These are phyloP conservation scores for Pezicula radicicola DNA, from an alignment of 2,329 filamentous ascomycete species.

Conservation along the genomic window DNA sequence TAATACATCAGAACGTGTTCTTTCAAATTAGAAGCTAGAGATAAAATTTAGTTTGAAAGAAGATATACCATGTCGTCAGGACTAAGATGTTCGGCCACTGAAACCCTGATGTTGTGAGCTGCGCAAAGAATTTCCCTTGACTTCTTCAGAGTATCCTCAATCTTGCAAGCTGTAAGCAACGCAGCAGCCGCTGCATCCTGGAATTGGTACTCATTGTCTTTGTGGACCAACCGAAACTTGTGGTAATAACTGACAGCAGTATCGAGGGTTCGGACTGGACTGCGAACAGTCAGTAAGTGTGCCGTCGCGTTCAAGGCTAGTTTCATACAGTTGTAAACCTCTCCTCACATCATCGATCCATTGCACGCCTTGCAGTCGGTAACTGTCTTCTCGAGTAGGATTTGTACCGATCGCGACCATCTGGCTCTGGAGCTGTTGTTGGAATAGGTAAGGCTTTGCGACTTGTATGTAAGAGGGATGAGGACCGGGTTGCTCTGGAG, in stretches of 20 bases:
- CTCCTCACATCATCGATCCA: constrained; percentile 85
- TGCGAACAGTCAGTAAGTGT: constrained; percentile 30
- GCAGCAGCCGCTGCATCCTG: constrained; percentile 84
- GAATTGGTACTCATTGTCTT: constrained; percentile 82
- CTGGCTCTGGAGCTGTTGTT: constrained; percentile 74
- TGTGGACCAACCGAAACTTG: constrained; percentile 83
- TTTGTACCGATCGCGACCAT: constrained; percentile 68
- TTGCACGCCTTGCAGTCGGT: constrained; percentile 80
- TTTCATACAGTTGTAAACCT: constrained; percentile 70
- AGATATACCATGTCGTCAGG: constrained; percentile 74
- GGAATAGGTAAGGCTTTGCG: constrained; percentile 70
- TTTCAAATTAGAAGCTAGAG: neutral
- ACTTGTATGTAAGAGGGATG: constrained; percentile 33
- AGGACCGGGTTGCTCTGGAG: constrained; percentile 17
- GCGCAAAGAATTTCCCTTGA: constrained; percentile 89
- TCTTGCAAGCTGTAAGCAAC: constrained; percentile 92
- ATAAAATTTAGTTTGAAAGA: neutral
- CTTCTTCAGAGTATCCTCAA: constrained; percentile 97
- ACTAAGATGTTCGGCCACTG: constrained; percentile 62
- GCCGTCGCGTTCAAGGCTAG: neutral
- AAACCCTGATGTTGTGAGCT: constrained; percentile 74
- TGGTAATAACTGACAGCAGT: constrained; percentile 93
- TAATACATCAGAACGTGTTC: neutral
- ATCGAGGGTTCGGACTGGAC: constrained; percentile 86
- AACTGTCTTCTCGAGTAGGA: constrained; percentile 74